Base-by-base conservation (phyloP, 768 basidiomycete genomes). In the Mycena rosella region DNA sequence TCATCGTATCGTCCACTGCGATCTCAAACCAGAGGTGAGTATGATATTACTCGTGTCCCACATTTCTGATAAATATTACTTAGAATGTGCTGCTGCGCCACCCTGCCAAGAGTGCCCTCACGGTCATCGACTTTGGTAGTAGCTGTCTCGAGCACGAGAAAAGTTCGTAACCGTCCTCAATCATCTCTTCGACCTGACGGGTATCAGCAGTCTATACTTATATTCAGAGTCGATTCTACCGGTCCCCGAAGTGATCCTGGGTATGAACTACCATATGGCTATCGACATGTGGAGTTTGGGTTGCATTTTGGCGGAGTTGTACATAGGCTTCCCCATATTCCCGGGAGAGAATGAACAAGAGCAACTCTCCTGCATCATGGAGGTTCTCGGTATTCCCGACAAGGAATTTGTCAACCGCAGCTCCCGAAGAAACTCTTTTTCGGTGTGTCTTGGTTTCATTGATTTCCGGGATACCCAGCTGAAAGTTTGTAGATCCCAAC, bases 261-360 rank as follows among this genome's bases (percentile, higher is more conserved):
- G 98, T 59, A 95, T 97, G 93, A 98, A 96, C 78, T 99, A 99
- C 78, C 95, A 97, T 76, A 99, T 98, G 96, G 96, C 94, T 36
- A 97, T 96, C 69, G 96, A 99, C 77, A 99, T 99, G 96, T 99
- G 98, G 98, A 97, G 96, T 83, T 80, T 99, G 72, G 98, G 98
- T 40, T 99, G 98, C 75, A 99, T 99, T 69, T 84, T 99, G 59
- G 98, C 98, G 18, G 98, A 99, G 79, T 82, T 99, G 47, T 97
- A 93, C 78, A 99, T 97, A 14, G 98, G 98, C 0, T 98, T 95
- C 78, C 98, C 98, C 1, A 96, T 99, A 73, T 99, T 99, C 80
- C 98, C 98, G 0, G 98, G 98, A 27, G 98, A 99, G 81, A 99
- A 98, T 75, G 97, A 99, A 78, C 96, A 98, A 80, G 96, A 99